These are phyloP conservation scores for Tetrahymena elliotti DNA, from an alignment of 73 alveolate genomes.

Conservation along the genomic window DNA sequence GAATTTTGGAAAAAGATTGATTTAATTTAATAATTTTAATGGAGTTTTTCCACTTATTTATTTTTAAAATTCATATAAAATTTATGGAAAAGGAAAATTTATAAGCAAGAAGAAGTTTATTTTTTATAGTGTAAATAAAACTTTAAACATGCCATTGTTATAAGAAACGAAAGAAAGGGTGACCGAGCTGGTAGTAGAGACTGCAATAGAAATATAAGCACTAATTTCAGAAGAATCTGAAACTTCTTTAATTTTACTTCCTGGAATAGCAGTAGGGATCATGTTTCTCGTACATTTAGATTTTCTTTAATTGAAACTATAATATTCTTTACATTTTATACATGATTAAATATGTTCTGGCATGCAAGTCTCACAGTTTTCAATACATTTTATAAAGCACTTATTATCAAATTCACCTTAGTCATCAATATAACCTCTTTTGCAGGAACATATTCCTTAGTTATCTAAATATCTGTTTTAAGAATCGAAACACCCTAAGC, in stretches of 20 bases:
- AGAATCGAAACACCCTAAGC: neutral
- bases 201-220: neutral
- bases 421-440: neutral
- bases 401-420: too few species aligned
- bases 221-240: neutral
- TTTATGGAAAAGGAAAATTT: neutral
- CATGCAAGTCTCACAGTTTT: neutral
- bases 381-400: neutral
- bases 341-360: neutral
- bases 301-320: neutral
- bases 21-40: too few species aligned
- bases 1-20: neutral
- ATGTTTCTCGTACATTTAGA: neutral
- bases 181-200: neutral
- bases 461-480: neutral
- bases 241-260: neutral
- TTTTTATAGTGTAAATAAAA: neutral
- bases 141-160: too few species aligned
- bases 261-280: neutral
- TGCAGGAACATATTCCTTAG: neutral
- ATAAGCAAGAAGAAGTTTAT: too few species aligned
- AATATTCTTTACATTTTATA: neutral
- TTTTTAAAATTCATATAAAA: too few species aligned
- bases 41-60: neutral
- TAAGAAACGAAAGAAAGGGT: neutral